Percentiles rank a stretch among this genome's conserved stretches.
These are phyloP conservation scores for Hymenoscyphus albidus DNA, from an alignment of 2,329 filamentous ascomycete genomes.

Conservation along the genomic window DNA sequence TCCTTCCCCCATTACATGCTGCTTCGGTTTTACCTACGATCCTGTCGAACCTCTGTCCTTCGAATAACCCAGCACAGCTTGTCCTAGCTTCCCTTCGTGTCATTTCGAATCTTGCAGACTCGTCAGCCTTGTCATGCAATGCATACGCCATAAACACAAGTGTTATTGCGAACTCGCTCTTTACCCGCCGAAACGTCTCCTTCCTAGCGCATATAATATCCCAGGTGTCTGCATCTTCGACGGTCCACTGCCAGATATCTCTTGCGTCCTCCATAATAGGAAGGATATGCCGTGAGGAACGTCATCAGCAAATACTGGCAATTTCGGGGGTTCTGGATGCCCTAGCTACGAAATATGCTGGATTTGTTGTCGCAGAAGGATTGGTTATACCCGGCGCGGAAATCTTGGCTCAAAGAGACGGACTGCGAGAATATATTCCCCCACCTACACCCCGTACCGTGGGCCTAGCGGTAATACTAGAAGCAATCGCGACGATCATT, in stretches of 20 bases:
- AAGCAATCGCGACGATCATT: conserved; percentile 73
- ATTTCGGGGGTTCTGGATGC: conserved; percentile 73
- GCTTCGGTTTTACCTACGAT: conserved; percentile 66
- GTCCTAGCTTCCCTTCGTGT: conserved; percentile 70
- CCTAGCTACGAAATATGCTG: conserved; percentile 69
- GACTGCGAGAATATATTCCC: conserved; percentile 56
- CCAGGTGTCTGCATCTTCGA: conserved; percentile 49
- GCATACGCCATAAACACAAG: conserved; percentile 45
- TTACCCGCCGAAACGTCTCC: conserved; percentile 57
- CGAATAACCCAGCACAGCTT: conserved; percentile 60
- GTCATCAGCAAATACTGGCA: conserved; percentile 67
- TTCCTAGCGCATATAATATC: conserved; percentile 64
- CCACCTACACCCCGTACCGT: conserved; percentile 55
- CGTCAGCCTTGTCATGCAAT: conserved; percentile 53
- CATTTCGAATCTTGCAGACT: conserved; percentile 67
- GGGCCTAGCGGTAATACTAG: conserved; percentile 66
- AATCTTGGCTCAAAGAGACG: conserved; percentile 49
- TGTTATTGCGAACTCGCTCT: conserved; percentile 61
- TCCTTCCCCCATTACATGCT: conserved; percentile 69
- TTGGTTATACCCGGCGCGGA: conserved; percentile 66
- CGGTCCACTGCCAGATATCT: conserved; percentile 57
- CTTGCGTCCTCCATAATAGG: conserved; percentile 55
- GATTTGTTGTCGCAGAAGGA: conserved; percentile 64
- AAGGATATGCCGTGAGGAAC: conserved; percentile 62
- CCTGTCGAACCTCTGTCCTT: conserved; percentile 64